Evolutionary conservation across 352 stramenopile species (phyloP).

Genomic region (Peronosclerospora sorghi): DNA sequence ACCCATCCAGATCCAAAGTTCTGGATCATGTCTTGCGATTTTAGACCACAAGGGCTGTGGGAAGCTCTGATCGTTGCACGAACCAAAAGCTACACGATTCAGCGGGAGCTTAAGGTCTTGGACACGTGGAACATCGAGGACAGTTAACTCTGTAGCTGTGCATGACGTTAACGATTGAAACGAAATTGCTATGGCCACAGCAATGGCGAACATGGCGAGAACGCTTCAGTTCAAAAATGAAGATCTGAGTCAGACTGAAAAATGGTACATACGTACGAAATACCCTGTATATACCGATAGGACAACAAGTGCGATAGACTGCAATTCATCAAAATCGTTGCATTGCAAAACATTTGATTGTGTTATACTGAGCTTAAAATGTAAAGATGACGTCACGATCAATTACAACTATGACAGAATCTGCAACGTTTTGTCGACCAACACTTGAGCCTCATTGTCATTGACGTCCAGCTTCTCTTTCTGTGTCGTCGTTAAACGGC

Average conservation of each 20-base stretch:
- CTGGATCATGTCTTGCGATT: slow-evolving; percentile 45
- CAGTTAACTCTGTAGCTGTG: slow-evolving; percentile 4
- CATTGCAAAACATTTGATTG: not conserved
- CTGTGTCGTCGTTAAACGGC: slow-evolving; percentile 7
- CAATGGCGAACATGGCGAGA: slow-evolving; percentile 2
- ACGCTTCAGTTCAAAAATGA: not conserved
- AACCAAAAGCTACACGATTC: slow-evolving; percentile 61
- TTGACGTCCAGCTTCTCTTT: slow-evolving; percentile 11
- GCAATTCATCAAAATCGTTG: not conserved
- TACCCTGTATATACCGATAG: slow-evolving; percentile 16
- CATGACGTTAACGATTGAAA: slow-evolving; percentile 8
- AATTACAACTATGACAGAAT: slow-evolving; percentile 1
- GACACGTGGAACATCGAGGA: slow-evolving; percentile 14
- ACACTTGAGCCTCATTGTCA: slow-evolving; percentile 17
- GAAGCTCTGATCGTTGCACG: slow-evolving; percentile 83
- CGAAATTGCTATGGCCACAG: slow-evolving; percentile 7
- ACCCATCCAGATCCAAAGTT: slow-evolving; percentile 83
- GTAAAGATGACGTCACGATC: not conserved
- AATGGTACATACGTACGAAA: slow-evolving; percentile 14
- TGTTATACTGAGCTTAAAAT: not conserved
- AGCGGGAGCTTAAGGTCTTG: slow-evolving; percentile 41
- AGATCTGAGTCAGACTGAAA: not conserved
- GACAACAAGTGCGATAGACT: slow-evolving; percentile 6
- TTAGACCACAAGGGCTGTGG: slow-evolving; percentile 62
- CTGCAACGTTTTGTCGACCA: slow-evolving; percentile 21